Evolutionary conservation across 345 rosid genomes (phyloP).

Genomic region (Chamaenerion angustifolium): DNA sequence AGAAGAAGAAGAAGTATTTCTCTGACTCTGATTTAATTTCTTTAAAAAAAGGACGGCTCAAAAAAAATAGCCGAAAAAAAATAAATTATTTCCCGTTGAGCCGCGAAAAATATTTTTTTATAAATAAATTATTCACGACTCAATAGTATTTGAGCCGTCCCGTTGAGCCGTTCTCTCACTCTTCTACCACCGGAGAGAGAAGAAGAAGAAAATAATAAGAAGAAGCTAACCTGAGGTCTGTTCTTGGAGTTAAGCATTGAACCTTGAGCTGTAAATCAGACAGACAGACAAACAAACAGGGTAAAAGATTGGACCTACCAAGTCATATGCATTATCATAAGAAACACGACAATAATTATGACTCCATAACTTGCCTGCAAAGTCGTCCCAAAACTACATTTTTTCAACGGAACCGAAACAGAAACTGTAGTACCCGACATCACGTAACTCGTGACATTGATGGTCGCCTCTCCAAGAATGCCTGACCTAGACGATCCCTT

Average conservation of each 20-base stretch:
- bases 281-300: background rate
- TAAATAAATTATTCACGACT: too few relatives aligned
- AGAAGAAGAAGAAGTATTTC: too few relatives aligned
- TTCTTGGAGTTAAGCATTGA: slow-evolving; percentile 35
- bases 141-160: too few relatives aligned
- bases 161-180: too few relatives aligned
- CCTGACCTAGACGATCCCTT: slow-evolving; percentile 50
- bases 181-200: too few relatives aligned
- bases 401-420: slow-evolving; percentile 41
- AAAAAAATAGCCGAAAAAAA: too few relatives aligned
- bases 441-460: slow-evolving; percentile 30
- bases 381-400: slow-evolving; percentile 31
- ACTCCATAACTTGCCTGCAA: slow-evolving; percentile 28
- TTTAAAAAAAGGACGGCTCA: too few relatives aligned
- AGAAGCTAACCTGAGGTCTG: slow-evolving; percentile 7
- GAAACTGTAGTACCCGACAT: slow-evolving; percentile 17
- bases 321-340: background rate
- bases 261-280: slow-evolving; percentile 29
- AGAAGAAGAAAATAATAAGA: too few relatives aligned
- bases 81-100: too few relatives aligned
- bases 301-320: background rate
- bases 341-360: background rate
- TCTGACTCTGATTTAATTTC: too few relatives aligned
- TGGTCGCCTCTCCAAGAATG: slow-evolving; percentile 37
- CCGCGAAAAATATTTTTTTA: too few relatives aligned